Conservation (phyloP, 2,329 filamentous ascomycete genomes). For the Diaporthe sp. region DNA sequence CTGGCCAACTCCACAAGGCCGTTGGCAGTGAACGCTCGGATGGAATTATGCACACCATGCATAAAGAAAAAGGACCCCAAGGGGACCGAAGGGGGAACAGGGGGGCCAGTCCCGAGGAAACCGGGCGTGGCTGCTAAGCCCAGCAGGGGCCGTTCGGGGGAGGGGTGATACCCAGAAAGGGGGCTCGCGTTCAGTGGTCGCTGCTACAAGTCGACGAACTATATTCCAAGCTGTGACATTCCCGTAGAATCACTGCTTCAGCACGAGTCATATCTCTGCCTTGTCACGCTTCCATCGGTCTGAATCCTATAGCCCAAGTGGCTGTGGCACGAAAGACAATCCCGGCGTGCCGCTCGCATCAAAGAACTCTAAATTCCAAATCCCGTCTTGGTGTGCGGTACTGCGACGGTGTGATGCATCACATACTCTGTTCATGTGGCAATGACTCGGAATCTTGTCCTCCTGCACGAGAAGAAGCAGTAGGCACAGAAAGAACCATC, state of each 20-base stretch:
- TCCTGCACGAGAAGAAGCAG: not conserved
- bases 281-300: not conserved
- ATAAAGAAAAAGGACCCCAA: not conserved
- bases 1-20: not conserved
- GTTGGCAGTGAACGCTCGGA: constrained; percentile 10
- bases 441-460: not conserved
- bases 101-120: not conserved
- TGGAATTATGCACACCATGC: not conserved
- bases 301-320: not conserved
- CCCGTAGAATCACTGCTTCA: not conserved
- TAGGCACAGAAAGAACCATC: not conserved
- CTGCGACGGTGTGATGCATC: not conserved
- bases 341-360: constrained; percentile 11
- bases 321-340: not conserved
- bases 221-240: constrained; percentile 18
- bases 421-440: not conserved
- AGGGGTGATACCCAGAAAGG: not conserved
- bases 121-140: not conserved
- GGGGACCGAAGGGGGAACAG: not conserved
- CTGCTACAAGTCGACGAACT: constrained; percentile 7
- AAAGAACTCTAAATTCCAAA: not conserved
- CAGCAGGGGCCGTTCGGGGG: not conserved
- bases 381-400: constrained; percentile 2
- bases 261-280: constrained; percentile 10
- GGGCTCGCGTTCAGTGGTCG: not conserved